Evolutionary conservation across 2,329 filamentous ascomycete genomes (phyloP).

Genomic region (Bipolaris bicolor): DNA sequence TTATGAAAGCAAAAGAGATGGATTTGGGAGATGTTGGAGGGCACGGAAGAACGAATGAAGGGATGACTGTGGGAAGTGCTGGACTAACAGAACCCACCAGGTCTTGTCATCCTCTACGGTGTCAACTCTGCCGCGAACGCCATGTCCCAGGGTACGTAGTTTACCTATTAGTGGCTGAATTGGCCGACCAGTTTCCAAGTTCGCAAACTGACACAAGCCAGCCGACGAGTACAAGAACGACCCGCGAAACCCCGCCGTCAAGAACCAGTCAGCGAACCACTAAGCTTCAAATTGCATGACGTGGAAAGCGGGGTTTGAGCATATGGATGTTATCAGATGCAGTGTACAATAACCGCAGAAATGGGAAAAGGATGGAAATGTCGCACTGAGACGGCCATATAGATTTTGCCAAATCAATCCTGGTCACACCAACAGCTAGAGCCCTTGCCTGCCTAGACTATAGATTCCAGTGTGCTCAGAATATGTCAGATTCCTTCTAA

Average conservation of each 20-base stretch:
- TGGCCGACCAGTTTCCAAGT: neutral
- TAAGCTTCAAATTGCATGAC: conserved; percentile 30
- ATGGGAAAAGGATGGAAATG: conserved; percentile 18
- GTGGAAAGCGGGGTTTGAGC: conserved; percentile 17
- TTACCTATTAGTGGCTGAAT: neutral
- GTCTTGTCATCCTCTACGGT: conserved; percentile 86
- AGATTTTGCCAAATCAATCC: conserved; percentile 36
- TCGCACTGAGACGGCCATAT: conserved; percentile 39
- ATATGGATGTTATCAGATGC: conserved; percentile 31
- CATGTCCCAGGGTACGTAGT: conserved; percentile 76
- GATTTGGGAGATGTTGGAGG: conserved; percentile 15
- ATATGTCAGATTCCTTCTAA: neutral
- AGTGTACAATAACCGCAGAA: conserved; percentile 47
- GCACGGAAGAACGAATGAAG: neutral
- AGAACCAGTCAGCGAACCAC: conserved; percentile 43
- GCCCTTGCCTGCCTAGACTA: neutral
- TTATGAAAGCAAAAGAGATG: conserved; percentile 5
- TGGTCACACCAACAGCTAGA: conserved; percentile 11
- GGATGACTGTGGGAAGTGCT: neutral
- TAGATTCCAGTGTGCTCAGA: neutral
- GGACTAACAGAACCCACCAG: conserved; percentile 55
- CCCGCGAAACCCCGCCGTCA: conserved; percentile 74
- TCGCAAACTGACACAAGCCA: conserved; percentile 50
- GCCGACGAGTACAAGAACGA: conserved; percentile 97
- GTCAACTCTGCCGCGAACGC: conserved; percentile 82